These are phyloP conservation scores for Symbiodinium pilosum DNA, from an alignment of 73 alveolate species.

Conservation along the genomic window DNA sequence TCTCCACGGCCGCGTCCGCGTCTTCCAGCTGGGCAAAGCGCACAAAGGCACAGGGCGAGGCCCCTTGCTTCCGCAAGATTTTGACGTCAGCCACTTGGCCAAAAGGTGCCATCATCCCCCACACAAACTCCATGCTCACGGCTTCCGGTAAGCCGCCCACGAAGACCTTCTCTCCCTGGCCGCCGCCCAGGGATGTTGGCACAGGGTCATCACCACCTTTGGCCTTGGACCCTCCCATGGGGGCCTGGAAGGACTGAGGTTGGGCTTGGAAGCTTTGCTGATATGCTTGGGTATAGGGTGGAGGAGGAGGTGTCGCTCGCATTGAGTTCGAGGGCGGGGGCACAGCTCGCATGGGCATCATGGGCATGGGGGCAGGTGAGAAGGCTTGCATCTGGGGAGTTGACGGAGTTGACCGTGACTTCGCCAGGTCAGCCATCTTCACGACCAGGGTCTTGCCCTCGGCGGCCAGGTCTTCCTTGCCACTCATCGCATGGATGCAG, in stretches of 20 bases:
- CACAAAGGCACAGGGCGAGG: slow-evolving; percentile 63
- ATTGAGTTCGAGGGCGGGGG: not conserved
- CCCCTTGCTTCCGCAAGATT: slow-evolving; percentile 3
- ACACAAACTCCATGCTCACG: not conserved
- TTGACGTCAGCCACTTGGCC: slow-evolving; percentile 84
- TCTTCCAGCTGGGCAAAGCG: slow-evolving; percentile 27
- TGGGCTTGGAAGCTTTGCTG: not conserved
- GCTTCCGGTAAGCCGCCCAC: slow-evolving; percentile 45
- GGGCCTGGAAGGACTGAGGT: not conserved
- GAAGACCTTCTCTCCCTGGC: slow-evolving; percentile 49
- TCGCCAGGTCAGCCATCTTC: slow-evolving; percentile 79
- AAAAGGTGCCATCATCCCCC: slow-evolving; percentile 92
- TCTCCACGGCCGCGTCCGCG: slow-evolving; percentile 21
- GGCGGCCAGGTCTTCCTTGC: slow-evolving; percentile 21
- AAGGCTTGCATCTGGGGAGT: not conserved
- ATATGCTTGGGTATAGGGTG: not conserved
- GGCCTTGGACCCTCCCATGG: not conserved
- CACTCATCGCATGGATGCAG: slow-evolving; percentile 26
- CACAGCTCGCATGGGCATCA: slow-evolving; percentile 4
- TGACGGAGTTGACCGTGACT: not conserved
- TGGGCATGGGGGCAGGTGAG: not conserved
- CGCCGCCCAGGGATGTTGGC: slow-evolving; percentile 16
- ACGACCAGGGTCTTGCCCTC: slow-evolving; percentile 68
- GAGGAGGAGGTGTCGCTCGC: not conserved
- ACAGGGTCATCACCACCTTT: slow-evolving; percentile 4